Percentiles rank a stretch among this genome's conserved stretches.
Evolutionary conservation across 2,329 filamentous ascomycete genomes (phyloP).

Genomic region (Tolypocladium sp.): DNA sequence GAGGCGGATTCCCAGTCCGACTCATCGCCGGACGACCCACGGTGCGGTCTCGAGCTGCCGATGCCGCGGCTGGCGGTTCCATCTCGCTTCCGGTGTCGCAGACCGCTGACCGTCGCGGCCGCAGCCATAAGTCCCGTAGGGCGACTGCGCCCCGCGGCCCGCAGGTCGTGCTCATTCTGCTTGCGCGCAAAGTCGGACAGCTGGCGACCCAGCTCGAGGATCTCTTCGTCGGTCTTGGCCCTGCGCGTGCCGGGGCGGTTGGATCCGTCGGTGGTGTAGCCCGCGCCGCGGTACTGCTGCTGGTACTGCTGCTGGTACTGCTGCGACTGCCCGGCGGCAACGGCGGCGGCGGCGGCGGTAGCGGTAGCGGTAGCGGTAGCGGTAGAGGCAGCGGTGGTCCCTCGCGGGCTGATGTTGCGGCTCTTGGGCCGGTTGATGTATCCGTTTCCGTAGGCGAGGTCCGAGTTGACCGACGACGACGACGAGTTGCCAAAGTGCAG

Average conservation of each 20-base stretch:
- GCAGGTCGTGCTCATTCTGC: slow-evolving; percentile 40
- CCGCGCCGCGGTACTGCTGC: neutral
- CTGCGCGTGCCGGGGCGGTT: slow-evolving; percentile 9
- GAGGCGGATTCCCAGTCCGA: slow-evolving; percentile 50
- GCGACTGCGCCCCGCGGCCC: slow-evolving; percentile 23
- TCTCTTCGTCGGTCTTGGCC: slow-evolving; percentile 46
- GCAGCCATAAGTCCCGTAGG: slow-evolving; percentile 23
- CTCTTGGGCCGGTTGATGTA: slow-evolving; percentile 35
- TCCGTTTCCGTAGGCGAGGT: slow-evolving; percentile 58
- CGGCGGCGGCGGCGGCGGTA: neutral
- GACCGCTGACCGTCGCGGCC: slow-evolving; percentile 29
- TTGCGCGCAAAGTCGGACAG: slow-evolving; percentile 42
- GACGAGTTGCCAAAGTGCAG: slow-evolving; percentile 54
- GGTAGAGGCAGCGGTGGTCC: slow-evolving; percentile 1
- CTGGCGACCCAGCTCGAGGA: slow-evolving; percentile 44
- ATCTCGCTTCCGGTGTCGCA: slow-evolving; percentile 28
- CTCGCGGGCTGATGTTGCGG: slow-evolving; percentile 16
- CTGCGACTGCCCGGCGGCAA: neutral
- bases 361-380: no score
- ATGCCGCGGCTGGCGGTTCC: slow-evolving; percentile 23
- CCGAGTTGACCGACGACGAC: slow-evolving; percentile 58
- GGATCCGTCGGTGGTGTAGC: neutral
- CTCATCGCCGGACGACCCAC: slow-evolving; percentile 32
- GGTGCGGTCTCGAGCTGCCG: slow-evolving; percentile 29
- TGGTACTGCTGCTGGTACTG: neutral